Evolutionary conservation across 192 early-diverging fungal genomes (phyloP), one percentile per base, ranked within the genome.

Genomic region (Coemansia sp.): DNA sequence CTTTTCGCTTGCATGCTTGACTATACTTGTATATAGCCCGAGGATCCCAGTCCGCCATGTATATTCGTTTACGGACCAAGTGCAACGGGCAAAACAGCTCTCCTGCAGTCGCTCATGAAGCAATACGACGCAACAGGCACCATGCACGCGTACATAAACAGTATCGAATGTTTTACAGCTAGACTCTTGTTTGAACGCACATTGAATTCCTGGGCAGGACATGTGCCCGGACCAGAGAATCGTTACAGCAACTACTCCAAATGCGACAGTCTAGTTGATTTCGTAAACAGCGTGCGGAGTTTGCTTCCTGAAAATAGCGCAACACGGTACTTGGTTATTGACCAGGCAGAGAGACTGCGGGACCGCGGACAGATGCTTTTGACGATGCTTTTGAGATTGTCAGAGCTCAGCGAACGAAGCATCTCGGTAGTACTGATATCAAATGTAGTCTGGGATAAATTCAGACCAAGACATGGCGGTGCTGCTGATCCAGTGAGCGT

Each of bases 311-410:
- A 28, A 7, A 36, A 34, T 5, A 29, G 49, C 3, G 50, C 48
- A 30, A 57, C 55, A 6, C 56, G 57, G 17, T 79, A 81, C 40
- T 38, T 87, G 49, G 73, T 93, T 0, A 55, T 94, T 6, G 92
- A 97, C 49, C 76, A 87, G 27, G 90, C 90, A 0, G 90, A 94
- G 55, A 64, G 84, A 17, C 70, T 97, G 36, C 78, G 90, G 14
- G 83, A 86, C 46, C 83, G 87, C 29, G 72, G 81, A 1, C 67
- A 84, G 1, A 78, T 73, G 26, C 64, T 93, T 13, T 60, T 94
- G 45, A 81, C 87, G 3, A 69, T 80, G 30, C 55, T 97, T 6
- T 38, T 93, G 60, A 67, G 85, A 13, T 60, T 97, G 10, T 67
- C 78, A 0, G 91, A 90, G 58, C 58, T 90, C 29, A 45, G 49